Evolutionary conservation across 1,284 basidiomycete species (phyloP).

Genomic region (Cerioporus squamosus): DNA sequence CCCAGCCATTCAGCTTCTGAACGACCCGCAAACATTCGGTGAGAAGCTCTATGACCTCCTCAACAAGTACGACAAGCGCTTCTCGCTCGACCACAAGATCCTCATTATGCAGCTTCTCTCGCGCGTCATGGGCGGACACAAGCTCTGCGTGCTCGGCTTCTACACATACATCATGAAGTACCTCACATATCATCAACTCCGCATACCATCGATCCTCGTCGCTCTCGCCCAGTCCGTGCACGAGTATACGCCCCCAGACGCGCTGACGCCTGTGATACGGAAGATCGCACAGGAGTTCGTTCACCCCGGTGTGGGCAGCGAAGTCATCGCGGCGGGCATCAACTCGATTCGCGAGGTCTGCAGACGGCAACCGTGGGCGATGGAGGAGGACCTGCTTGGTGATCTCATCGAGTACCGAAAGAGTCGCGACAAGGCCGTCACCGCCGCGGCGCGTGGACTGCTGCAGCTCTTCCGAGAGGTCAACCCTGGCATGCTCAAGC

Average conservation of each 20-base stretch:
- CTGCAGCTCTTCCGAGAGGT: conserved; percentile 95
- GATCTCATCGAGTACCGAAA: conserved; percentile 96
- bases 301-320: conserved; percentile 94
- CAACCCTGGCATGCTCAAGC: conserved; percentile 92
- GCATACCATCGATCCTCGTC: conserved; percentile 94
- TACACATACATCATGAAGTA: conserved; percentile 98
- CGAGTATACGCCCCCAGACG: conserved; percentile 94
- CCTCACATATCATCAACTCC: conserved; percentile 91
- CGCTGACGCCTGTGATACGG: conserved; percentile 85
- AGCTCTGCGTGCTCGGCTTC: conserved; percentile 93
- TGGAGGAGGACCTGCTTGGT: conserved; percentile 91
- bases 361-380: conserved; percentile 92
- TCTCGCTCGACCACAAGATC: conserved; percentile 96
- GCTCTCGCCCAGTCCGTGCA: conserved; percentile 96
- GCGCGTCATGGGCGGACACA: conserved; percentile 94
- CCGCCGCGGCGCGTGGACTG: conserved; percentile 86
- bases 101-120: conserved; percentile 97
- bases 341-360: conserved; percentile 96
- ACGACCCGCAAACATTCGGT: conserved; percentile 95
- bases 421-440: conserved; percentile 94
- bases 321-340: conserved; percentile 95
- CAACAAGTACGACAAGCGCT: conserved; percentile 88
- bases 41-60: conserved; percentile 94
- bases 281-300: conserved; percentile 97
- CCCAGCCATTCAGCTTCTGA: conserved; percentile 90